phyloP scores from a whole-genome alignment of 495 filamentous ascomycete species.

The Tuber umbilicatum region DNA sequence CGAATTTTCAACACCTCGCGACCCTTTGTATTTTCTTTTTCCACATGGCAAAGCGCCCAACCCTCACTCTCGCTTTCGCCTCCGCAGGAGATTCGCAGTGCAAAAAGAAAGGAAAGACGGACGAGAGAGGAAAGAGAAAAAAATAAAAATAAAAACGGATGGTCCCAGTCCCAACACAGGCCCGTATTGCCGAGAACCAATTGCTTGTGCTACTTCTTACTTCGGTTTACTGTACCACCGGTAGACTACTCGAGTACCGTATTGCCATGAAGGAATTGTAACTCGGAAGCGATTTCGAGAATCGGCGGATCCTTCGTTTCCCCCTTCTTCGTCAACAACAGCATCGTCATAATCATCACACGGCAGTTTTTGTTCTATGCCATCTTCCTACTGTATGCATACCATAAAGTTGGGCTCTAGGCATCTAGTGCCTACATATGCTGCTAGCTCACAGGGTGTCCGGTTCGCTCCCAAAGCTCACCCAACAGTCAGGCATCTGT shows the following conservation, averaged over 20 bases:
- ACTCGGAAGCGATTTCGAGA: neutral
- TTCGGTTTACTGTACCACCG: neutral
- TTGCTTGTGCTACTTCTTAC: slow-evolving; percentile 17
- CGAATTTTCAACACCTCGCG: slow-evolving; percentile 27
- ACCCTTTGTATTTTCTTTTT: neutral
- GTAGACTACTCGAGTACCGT: too few relatives aligned
- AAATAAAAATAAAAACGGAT: neutral
- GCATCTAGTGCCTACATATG: neutral
- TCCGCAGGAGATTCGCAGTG: slow-evolving; percentile 21
- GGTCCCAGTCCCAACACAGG: slow-evolving; percentile 18
- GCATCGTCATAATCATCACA: neutral
- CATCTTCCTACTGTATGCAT: neutral
- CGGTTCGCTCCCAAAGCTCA: neutral
- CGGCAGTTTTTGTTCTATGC: neutral
- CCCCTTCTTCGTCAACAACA: neutral
- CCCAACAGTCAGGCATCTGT: neutral
- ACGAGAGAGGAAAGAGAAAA: neutral
- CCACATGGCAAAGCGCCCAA: slow-evolving; percentile 15
- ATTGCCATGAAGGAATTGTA: neutral
- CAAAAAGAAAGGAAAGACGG: slow-evolving; percentile 9
- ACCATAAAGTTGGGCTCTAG: neutral
- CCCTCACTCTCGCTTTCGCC: slow-evolving; percentile 3
- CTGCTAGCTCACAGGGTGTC: neutral
- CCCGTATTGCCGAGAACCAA: slow-evolving; percentile 24
- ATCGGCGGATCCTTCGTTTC: neutral